Conservation (phyloP, 805 yeast species). For the Monosporozyma unispora region DNA sequence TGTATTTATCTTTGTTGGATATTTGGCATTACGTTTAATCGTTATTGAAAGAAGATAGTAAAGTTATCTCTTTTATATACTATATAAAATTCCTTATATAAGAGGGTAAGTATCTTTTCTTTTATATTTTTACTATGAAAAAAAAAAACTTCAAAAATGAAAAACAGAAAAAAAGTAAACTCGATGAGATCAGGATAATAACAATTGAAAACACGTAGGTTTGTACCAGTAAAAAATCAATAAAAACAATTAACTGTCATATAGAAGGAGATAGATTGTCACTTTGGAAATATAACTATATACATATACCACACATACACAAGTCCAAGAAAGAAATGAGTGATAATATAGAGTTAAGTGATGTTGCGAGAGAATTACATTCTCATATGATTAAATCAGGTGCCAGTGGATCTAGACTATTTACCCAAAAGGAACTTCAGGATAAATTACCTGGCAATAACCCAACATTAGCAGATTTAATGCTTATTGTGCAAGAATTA, state of each 20-base stretch:
- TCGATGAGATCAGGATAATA: slow-evolving; percentile 4
- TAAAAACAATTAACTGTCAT: no score
- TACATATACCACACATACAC: background rate
- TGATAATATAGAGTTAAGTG: slow-evolving; percentile 10
- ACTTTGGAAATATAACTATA: no score
- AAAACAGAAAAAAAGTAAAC: background rate
- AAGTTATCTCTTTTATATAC: no score
- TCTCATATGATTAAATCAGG: slow-evolving; percentile 36
- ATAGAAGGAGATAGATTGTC: no score
- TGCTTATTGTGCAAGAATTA: slow-evolving; percentile 43
- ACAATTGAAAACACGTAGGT: no score
- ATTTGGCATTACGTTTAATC: slow-evolving; percentile 58
- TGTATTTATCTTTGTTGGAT: slow-evolving; percentile 59
- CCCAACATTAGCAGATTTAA: slow-evolving; percentile 34
- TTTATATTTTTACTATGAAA: background rate
- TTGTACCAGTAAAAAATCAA: no score
- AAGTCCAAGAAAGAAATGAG: slow-evolving; percentile 2
- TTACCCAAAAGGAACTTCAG: slow-evolving; percentile 61
- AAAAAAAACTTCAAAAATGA: background rate
- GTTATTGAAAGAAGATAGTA: slow-evolving; percentile 48
- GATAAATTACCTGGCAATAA: slow-evolving; percentile 34
- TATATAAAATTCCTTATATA: background rate
- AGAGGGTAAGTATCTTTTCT: background rate
- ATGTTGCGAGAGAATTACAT: slow-evolving; percentile 51
- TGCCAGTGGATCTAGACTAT: slow-evolving; percentile 37